phyloP scores from a whole-genome alignment of 2,329 filamentous ascomycete genomes.

The Dactylonectria macrodidyma region DNA sequence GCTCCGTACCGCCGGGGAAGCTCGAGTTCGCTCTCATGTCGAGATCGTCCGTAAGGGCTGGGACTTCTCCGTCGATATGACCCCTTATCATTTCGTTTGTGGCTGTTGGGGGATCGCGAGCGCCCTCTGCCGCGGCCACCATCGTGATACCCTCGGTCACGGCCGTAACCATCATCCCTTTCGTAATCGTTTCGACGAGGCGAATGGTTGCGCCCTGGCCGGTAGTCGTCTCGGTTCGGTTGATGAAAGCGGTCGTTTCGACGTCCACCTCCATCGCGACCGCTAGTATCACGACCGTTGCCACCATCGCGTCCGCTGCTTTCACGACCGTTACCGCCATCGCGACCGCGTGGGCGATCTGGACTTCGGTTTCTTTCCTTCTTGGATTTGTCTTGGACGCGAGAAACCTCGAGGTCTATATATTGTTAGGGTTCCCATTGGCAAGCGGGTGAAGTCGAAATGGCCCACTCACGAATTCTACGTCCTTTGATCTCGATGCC shows the following conservation, averaged over 20 bases:
- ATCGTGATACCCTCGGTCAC: constrained; percentile 61
- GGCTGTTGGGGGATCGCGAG: constrained; percentile 75
- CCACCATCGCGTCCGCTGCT: constrained; percentile 35
- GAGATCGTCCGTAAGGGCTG: constrained; percentile 70
- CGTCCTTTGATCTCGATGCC: constrained; percentile 87
- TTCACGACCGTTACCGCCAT: constrained; percentile 46
- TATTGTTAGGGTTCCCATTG: constrained; percentile 21
- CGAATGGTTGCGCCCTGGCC: constrained; percentile 72
- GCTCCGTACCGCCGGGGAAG: constrained; percentile 80
- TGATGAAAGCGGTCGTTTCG: constrained; percentile 65
- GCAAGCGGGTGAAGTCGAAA: not conserved
- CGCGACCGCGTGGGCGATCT: constrained; percentile 67
- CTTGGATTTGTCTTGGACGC: constrained; percentile 82
- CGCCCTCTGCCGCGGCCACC: constrained; percentile 68
- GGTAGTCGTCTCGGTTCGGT: constrained; percentile 73
- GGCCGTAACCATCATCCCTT: constrained; percentile 72
- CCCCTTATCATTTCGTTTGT: constrained; percentile 60
- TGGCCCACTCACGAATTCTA: constrained; percentile 84
- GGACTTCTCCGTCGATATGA: constrained; percentile 79
- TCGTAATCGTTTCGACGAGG: constrained; percentile 71
- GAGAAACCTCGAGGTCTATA: constrained; percentile 89
- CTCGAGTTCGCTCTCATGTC: constrained; percentile 72
- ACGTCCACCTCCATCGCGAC: constrained; percentile 54
- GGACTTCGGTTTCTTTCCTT: constrained; percentile 73
- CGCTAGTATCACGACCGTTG: constrained; percentile 70